These are phyloP conservation scores for Gleditsia sinensis DNA, from an alignment of 306 rosid species.

Conservation along the genomic window DNA sequence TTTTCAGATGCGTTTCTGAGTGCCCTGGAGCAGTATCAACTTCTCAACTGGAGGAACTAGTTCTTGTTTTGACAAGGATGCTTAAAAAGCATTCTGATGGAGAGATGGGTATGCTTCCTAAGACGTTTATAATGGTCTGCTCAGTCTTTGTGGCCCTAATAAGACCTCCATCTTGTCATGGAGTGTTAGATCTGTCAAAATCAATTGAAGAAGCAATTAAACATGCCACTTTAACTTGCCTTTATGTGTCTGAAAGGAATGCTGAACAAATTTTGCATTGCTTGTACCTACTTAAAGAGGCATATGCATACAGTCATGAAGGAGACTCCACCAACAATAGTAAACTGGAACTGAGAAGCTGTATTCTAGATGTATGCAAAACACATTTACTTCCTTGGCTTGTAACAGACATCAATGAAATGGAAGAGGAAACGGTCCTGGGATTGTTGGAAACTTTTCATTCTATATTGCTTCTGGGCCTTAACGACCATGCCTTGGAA, in stretches of 20 bases:
- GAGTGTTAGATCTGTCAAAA: slow-evolving; percentile 50
- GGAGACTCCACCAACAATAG: slow-evolving; percentile 45
- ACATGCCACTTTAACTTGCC: slow-evolving; percentile 69
- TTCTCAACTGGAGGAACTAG: slow-evolving; percentile 71
- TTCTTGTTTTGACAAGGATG: slow-evolving; percentile 63
- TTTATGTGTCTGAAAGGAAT: slow-evolving; percentile 55
- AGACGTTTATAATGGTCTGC: slow-evolving; percentile 67
- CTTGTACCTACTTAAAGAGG: slow-evolving; percentile 80
- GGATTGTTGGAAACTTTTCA: slow-evolving; percentile 81
- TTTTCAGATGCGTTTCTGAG: slow-evolving; percentile 71
- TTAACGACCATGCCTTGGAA: slow-evolving; percentile 44
- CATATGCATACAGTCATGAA: slow-evolving; percentile 59
- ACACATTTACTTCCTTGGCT: slow-evolving; percentile 81
- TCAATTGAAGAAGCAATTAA: slow-evolving; percentile 59
- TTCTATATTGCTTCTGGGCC: slow-evolving; percentile 62
- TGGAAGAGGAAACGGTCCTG: slow-evolving; percentile 75
- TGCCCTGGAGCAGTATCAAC: slow-evolving; percentile 78
- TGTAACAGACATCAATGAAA: slow-evolving; percentile 52
- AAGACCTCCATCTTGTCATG: slow-evolving; percentile 64
- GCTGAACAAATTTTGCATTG: slow-evolving; percentile 63
- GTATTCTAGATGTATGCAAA: slow-evolving; percentile 57
- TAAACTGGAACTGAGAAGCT: slow-evolving; percentile 47
- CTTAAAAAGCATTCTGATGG: slow-evolving; percentile 68
- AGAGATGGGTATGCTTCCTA: slow-evolving; percentile 75
- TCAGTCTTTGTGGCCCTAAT: slow-evolving; percentile 66